Conservation (phyloP, 2,329 filamentous ascomycete species). For the Thermomyces lanuginosus region DNA sequence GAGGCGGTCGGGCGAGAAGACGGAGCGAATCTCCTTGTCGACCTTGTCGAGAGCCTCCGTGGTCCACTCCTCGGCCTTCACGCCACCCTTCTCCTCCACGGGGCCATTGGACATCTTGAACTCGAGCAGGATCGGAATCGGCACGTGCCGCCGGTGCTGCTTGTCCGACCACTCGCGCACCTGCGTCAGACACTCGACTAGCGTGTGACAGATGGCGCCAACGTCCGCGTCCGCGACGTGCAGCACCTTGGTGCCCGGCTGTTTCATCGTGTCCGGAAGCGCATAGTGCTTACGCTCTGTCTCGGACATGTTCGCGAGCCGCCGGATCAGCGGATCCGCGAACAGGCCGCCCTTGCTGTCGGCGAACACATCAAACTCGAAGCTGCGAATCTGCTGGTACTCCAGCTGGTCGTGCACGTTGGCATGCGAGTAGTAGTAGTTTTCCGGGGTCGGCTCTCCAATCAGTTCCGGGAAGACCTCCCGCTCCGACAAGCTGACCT, state of each 20-base stretch:
- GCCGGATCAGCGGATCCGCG: constrained; percentile 6
- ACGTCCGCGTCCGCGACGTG: constrained; percentile 7
- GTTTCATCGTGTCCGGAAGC: constrained; percentile 3
- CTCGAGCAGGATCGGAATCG: constrained; percentile 6
- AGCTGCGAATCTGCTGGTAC: constrained; percentile 5
- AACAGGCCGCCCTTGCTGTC: constrained; percentile 5
- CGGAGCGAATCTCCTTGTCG: constrained; percentile 6
- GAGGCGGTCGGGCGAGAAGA: constrained; percentile 4
- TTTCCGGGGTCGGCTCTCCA: constrained; percentile 3
- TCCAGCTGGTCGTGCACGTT: constrained; percentile 6
- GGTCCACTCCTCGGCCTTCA: constrained; percentile 6
- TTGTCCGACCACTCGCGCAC: constrained; percentile 4
- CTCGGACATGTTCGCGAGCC: constrained; percentile 6
- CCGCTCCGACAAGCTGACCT: constrained; percentile 5
- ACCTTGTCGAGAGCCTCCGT: constrained; percentile 4
- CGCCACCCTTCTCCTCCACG: constrained; percentile 5
- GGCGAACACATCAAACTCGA: constrained; percentile 6
- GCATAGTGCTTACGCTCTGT: constrained; percentile 5
- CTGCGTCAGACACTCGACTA: constrained; percentile 6
- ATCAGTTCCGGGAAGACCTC: constrained; percentile 4
- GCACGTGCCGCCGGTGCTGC: constrained; percentile 3
- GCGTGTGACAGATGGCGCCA: constrained; percentile 5
- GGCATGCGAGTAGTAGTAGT: constrained; percentile 7
- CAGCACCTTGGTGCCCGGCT: constrained; percentile 7
- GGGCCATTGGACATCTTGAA: constrained; percentile 5